Conservation (phyloP, 2,329 filamentous ascomycete species). For the Penicillium sp. region DNA sequence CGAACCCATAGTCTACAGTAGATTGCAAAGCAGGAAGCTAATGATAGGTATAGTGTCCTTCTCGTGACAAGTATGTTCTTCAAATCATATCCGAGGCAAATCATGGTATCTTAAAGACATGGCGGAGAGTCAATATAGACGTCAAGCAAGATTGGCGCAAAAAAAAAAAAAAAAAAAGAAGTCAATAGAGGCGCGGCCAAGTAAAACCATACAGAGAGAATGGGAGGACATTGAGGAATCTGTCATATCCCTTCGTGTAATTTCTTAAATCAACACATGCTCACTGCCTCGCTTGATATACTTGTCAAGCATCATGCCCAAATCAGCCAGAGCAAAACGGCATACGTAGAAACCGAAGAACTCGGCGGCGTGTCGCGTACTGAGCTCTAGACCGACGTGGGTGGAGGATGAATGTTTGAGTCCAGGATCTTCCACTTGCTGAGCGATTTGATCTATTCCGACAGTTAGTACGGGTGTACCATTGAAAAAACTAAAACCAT, state of each 20-base stretch:
- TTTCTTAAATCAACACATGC: slow-evolving; percentile 68
- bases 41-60: slow-evolving; percentile 14
- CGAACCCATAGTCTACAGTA: slow-evolving; percentile 3
- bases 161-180: not conserved
- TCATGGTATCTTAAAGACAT: slow-evolving; percentile 28
- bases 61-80: slow-evolving; percentile 25
- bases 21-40: not conserved
- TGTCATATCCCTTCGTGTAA: not conserved
- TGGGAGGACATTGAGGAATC: not conserved
- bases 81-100: slow-evolving; percentile 21
- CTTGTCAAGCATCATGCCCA: slow-evolving; percentile 85
- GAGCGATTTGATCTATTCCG: slow-evolving; percentile 79
- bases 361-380: slow-evolving; percentile 88
- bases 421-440: slow-evolving; percentile 92
- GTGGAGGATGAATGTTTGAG: slow-evolving; percentile 89
- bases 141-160: slow-evolving; percentile 19
- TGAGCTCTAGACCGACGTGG: slow-evolving; percentile 90
- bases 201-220: not conserved
- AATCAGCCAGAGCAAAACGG: slow-evolving; percentile 85
- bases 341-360: slow-evolving; percentile 98
- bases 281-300: slow-evolving; percentile 95
- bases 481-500: not conserved
- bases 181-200: not conserved
- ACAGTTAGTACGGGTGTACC: slow-evolving; percentile 9
- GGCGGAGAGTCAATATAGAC: slow-evolving; percentile 18